A percentile compares a stretch with the other conserved stretches of the same genome.
phyloP scores from a whole-genome alignment of 2,329 filamentous ascomycete genomes.

The Tolypocladium album region DNA sequence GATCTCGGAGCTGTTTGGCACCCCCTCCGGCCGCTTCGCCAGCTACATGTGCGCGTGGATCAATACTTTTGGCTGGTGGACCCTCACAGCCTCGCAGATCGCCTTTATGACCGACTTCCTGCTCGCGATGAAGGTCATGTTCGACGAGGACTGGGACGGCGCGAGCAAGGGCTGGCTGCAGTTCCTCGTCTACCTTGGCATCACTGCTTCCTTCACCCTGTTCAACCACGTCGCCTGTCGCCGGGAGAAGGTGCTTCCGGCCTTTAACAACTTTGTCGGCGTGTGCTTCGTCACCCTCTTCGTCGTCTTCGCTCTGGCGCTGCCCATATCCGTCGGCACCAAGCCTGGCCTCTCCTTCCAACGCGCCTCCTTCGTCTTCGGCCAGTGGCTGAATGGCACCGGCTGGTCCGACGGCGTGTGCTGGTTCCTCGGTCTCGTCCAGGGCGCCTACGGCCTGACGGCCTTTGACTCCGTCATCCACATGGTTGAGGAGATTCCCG shows the following conservation, averaged over 20 bases:
- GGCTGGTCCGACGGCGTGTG: slow-evolving; percentile 45
- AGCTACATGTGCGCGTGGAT: slow-evolving; percentile 51
- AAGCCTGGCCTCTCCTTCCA: slow-evolving; percentile 33
- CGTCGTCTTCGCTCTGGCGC: slow-evolving; percentile 36
- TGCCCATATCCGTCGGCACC: slow-evolving; percentile 40
- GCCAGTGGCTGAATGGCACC: slow-evolving; percentile 30
- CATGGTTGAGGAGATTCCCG: slow-evolving; percentile 46
- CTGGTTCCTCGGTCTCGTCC: slow-evolving; percentile 48
- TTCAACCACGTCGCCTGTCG: slow-evolving; percentile 43
- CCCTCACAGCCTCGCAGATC: slow-evolving; percentile 41
- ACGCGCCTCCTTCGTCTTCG: slow-evolving; percentile 40
- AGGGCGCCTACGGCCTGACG: slow-evolving; percentile 43
- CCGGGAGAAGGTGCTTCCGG: slow-evolving; percentile 24
- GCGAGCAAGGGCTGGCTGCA: slow-evolving; percentile 37
- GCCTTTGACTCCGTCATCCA: slow-evolving; percentile 50
- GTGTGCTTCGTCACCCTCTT: slow-evolving; percentile 41
- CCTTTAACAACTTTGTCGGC: slow-evolving; percentile 46
- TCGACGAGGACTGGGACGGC: slow-evolving; percentile 34
- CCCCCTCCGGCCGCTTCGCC: slow-evolving; percentile 32
- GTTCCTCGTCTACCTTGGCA: slow-evolving; percentile 43
- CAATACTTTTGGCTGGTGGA: slow-evolving; percentile 50
- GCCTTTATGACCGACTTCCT: slow-evolving; percentile 49
- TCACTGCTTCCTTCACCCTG: slow-evolving; percentile 34
- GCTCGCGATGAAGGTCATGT: slow-evolving; percentile 45
- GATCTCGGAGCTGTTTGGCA: slow-evolving; percentile 26